Conservation (phyloP, 192 early-diverging fungal species). For the Backusella australiensis region DNA sequence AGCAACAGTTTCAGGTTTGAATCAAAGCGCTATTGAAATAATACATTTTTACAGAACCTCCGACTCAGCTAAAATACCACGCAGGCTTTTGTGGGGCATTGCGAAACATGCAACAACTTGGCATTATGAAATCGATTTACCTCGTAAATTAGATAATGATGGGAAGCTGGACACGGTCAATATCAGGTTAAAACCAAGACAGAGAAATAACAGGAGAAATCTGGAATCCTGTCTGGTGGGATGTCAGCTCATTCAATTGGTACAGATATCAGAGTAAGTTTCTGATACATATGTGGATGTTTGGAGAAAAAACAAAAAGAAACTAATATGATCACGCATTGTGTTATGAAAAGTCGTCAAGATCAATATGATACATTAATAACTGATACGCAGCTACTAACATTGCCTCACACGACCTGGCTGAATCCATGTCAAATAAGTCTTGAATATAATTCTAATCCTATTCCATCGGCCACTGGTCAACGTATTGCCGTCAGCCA, state of each 20-base stretch:
- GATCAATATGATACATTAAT: background rate
- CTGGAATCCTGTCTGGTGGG: slow-evolving; percentile 1
- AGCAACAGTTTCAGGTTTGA: background rate
- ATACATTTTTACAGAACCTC: slow-evolving; percentile 2
- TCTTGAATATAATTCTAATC: background rate
- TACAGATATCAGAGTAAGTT: slow-evolving; percentile 6
- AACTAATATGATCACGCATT: background rate
- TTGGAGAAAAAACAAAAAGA: no score
- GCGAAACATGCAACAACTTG: slow-evolving; percentile 3
- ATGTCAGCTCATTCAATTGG: slow-evolving; percentile 1
- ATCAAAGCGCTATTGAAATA: background rate
- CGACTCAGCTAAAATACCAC: background rate
- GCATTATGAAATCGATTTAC: slow-evolving; percentile 11
- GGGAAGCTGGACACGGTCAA: background rate
- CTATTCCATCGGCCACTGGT: background rate
- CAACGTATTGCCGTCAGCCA: background rate
- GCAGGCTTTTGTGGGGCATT: slow-evolving; percentile 10
- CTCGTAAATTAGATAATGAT: background rate
- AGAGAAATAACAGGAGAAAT: background rate
- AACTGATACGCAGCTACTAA: slow-evolving; percentile 1
- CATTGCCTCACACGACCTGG: slow-evolving; percentile 2
- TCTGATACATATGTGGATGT: background rate
- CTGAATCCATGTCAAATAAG: background rate
- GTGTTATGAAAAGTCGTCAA: background rate
- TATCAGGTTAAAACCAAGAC: background rate